Conservation (phyloP, 2,329 filamentous ascomycete genomes). For the Tolypocladium tropicale region DNA sequence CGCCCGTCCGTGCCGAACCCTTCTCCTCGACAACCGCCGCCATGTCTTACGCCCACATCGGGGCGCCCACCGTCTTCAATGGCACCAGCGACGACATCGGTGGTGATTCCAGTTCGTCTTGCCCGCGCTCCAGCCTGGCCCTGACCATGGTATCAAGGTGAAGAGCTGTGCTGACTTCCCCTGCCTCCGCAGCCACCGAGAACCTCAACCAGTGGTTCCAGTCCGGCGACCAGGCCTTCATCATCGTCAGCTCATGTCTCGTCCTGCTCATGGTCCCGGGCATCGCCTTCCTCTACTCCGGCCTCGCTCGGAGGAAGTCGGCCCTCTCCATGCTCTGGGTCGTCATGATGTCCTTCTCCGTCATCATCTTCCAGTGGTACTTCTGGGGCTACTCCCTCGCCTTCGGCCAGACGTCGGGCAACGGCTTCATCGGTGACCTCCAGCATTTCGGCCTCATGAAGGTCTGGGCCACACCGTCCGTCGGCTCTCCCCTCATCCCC, state of each 20-base stretch:
- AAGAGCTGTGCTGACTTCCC: not conserved
- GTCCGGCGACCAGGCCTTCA: conserved; percentile 87
- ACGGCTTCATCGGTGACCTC: conserved; percentile 86
- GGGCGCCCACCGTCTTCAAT: conserved; percentile 50
- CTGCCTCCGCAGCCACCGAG: conserved; percentile 48
- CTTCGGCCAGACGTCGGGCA: conserved; percentile 72
- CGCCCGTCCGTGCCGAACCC: conserved; percentile 3
- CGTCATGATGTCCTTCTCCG: conserved; percentile 84
- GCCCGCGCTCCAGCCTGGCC: too few species aligned
- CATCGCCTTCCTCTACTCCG: conserved; percentile 95
- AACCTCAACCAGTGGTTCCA: conserved; percentile 97
- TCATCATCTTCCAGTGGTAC: conserved; percentile 97
- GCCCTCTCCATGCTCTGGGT: conserved; percentile 96
- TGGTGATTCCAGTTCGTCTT: conserved; percentile 64
- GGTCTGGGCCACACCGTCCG: conserved; percentile 73
- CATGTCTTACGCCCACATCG: conserved; percentile 52
- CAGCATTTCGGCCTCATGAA: conserved; percentile 82
- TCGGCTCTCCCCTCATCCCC: conserved; percentile 78
- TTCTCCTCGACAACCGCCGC: conserved; percentile 2
- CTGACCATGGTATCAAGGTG: too few species aligned
- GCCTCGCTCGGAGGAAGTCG: conserved; percentile 93
- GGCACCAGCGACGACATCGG: conserved; percentile 54
- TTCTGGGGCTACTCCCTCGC: conserved; percentile 98
- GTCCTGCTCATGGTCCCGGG: conserved; percentile 95
- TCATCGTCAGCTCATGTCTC: conserved; percentile 82